Evolutionary conservation across 495 filamentous ascomycete genomes (phyloP).

Genomic region (Elasticomyces elasticus): DNA sequence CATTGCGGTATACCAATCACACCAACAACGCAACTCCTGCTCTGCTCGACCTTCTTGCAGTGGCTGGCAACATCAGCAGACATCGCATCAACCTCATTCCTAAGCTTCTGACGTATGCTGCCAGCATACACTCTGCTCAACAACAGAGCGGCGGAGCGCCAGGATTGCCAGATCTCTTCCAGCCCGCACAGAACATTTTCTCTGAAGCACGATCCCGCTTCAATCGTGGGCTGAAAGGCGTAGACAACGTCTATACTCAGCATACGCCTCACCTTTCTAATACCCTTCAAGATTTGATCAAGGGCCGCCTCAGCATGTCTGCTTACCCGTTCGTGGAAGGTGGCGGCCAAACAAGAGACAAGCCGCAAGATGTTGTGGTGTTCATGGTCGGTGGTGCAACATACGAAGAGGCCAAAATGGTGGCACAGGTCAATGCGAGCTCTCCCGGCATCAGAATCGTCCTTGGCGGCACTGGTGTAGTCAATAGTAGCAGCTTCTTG

Average conservation of each 20-base stretch:
- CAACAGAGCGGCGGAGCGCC: conserved; percentile 26
- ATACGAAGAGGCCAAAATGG: conserved; percentile 92
- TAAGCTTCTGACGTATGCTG: conserved; percentile 71
- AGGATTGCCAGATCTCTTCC: conserved; percentile 82
- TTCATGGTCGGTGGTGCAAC: conserved; percentile 90
- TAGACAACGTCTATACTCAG: conserved; percentile 98
- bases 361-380: conserved; percentile 90
- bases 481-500: conserved; percentile 78
- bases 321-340: conserved; percentile 91
- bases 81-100: conserved; percentile 62
- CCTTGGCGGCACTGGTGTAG: conserved; percentile 70
- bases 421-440: conserved; percentile 83
- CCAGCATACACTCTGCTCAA: conserved; percentile 60
- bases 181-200: conserved; percentile 74
- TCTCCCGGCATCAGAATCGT: conserved; percentile 82
- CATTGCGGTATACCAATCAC: conserved; percentile 80
- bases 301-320: conserved; percentile 71
- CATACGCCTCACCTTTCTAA: conserved; percentile 82
- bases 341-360: conserved; percentile 75
- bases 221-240: conserved; percentile 80
- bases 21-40: conserved; percentile 68
- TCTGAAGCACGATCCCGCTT: conserved; percentile 79
- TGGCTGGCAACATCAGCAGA: conserved; percentile 62
- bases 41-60: conserved; percentile 73
- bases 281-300: conserved; percentile 84